Base-by-base conservation (phyloP, 768 basidiomycete genomes). In the Hydnomerulius pinastri region DNA sequence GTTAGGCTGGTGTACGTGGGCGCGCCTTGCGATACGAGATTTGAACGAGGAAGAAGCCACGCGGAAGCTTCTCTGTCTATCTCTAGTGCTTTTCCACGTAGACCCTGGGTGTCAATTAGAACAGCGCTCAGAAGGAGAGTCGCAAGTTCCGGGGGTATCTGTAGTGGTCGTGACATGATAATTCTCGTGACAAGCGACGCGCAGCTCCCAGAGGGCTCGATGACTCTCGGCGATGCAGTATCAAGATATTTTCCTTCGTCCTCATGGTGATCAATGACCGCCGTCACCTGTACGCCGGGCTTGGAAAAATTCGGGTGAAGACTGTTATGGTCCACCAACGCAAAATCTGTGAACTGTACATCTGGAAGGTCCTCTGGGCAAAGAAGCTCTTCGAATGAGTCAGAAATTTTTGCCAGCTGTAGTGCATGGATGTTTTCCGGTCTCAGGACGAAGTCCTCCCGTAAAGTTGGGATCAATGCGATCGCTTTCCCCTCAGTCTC, bases 311-410 rank as follows among this genome's bases (percentile, higher is more conserved):
- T 59, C 1, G 71, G 59, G 23, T 67, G 70, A 18, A 97, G 77
- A 6, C 75, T 74, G 62, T 98, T 99, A 69, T 98, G 95, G 67
- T 99, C 97, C 37, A 98, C 92, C 15, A 99, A 77, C 0, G 83
- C 89, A 61, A 91, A 91, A 6, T 70, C 74, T 13, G 75, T 74
- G 5, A 80, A 81, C 4, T 38, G 23, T 54, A 53, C n/a, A 74
- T 59, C 7, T 66, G 79, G 71, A n/a, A 93, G 49, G 57, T 95
- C 90, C 49, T 81, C 80, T 17, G 85, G 66, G 50, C 83, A 85
- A 24, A 95, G 75, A 2, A 96, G 73, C 48, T 84, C 75, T 9
- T 76, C 71, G 23, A 71, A 67, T 27, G 79, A 72, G 2, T 79
- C 62, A 23, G 73, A 65, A 18, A 92, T 62, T 0, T 77, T 78